phyloP scores from a whole-genome alignment of 139 green algal genomes.

The Chlorella sp. region DNA sequence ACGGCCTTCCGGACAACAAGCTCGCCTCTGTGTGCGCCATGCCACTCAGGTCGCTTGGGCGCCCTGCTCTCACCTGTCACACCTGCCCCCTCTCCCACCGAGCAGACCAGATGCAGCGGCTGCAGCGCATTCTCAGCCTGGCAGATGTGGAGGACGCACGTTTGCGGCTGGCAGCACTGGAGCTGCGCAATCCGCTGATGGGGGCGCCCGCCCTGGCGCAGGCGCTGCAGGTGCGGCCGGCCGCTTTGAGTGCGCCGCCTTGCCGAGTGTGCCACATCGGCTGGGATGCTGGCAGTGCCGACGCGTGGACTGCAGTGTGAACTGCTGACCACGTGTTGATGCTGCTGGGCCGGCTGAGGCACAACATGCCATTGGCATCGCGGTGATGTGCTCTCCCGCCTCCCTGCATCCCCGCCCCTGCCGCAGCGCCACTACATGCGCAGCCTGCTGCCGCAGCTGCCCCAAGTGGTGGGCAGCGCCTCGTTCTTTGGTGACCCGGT shows the following conservation, averaged over 20 bases:
- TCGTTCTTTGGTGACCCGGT: conserved; percentile 63
- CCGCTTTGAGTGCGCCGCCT: too few relatives aligned
- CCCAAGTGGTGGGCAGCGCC: conserved; percentile 63
- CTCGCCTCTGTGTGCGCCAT: too few relatives aligned
- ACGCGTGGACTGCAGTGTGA: not conserved
- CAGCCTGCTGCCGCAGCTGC: conserved; percentile 68
- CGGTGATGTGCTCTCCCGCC: too few relatives aligned
- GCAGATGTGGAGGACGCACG: conserved; percentile 81
- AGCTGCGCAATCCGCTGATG: conserved; percentile 71
- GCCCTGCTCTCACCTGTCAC: not conserved
- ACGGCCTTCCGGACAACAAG: too few relatives aligned
- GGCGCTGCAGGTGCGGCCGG: conserved; percentile 48
- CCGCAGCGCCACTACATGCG: conserved; percentile 71
- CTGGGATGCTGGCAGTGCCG: too few relatives aligned
- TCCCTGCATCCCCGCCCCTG: not conserved
- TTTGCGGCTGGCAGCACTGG: conserved; percentile 65
- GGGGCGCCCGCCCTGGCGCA: conserved; percentile 62
- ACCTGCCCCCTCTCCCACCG: not conserved
- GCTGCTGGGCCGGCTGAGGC: too few relatives aligned
- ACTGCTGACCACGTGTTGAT: too few relatives aligned
- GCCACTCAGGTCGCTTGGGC: too few relatives aligned
- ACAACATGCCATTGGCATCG: too few relatives aligned
- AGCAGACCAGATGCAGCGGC: conserved; percentile 10
- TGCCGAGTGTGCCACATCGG: too few relatives aligned
- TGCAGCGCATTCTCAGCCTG: conserved; percentile 69